Percentiles rank a stretch among this genome's conserved stretches.
Evolutionary conservation across 1,139 yeast species (phyloP).

Genomic region (Lodderomyces pseudojiufengensis): DNA sequence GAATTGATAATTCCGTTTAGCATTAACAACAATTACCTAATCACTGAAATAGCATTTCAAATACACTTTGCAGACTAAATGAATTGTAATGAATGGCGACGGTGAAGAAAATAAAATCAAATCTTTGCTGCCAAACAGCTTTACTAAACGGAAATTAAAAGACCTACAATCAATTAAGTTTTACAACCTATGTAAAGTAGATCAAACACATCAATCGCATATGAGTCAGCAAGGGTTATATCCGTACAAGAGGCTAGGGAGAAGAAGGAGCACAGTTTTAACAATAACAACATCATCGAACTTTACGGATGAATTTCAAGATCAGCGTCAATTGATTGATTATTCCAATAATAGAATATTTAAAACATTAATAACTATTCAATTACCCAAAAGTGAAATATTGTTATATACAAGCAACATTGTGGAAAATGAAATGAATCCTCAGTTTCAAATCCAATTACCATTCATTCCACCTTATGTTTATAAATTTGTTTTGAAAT

Average conservation of each 20-base stretch:
- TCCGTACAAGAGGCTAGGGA: slow-evolving; percentile 5
- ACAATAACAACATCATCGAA: slow-evolving; percentile 1
- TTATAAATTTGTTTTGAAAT: slow-evolving; percentile 19
- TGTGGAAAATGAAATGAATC: slow-evolving; percentile 21
- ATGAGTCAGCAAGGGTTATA: not conserved
- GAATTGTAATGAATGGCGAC: no score
- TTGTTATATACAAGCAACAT: slow-evolving; percentile 39
- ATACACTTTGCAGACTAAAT: no score
- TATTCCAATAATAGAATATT: slow-evolving; percentile 17
- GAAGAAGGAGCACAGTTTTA: slow-evolving; percentile 10
- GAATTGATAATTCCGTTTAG: no score
- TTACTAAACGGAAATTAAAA: slow-evolving; percentile 3
- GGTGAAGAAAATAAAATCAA: no score
- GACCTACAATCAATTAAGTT: slow-evolving; percentile 8
- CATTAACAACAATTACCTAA: no score
- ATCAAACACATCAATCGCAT: not conserved
- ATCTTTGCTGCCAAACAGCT: no score
- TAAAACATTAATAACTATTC: slow-evolving; percentile 29
- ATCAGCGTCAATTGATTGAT: slow-evolving; percentile 7
- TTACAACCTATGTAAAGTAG: slow-evolving; percentile 5
- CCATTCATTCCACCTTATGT: slow-evolving; percentile 20
- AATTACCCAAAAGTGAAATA: slow-evolving; percentile 16
- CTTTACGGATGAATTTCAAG: slow-evolving; percentile 4
- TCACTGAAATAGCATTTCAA: no score
- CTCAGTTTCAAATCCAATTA: slow-evolving; percentile 28